These are phyloP conservation scores for Saccharomycopsis sp. DNA, from an alignment of 805 yeast species.

Conservation along the genomic window DNA sequence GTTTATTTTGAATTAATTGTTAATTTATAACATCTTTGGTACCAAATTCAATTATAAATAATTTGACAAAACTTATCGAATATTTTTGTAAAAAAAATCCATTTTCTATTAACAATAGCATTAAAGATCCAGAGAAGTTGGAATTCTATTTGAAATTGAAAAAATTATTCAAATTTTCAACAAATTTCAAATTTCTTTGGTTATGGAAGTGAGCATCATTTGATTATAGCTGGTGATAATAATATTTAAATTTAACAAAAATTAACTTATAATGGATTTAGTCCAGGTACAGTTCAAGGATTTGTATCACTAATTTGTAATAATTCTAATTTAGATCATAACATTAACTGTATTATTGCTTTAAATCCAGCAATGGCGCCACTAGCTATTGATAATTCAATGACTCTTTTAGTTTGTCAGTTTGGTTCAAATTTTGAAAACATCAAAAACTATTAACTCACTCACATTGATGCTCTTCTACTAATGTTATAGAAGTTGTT, in stretches of 20 bases:
- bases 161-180: constrained; percentile 43
- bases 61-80: not conserved
- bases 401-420: constrained; percentile 73
- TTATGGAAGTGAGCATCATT: constrained; percentile 61
- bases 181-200: constrained; percentile 63
- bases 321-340: constrained; percentile 41
- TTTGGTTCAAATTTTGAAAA: constrained; percentile 52
- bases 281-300: constrained; percentile 92
- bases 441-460: constrained; percentile 73
- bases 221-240: constrained; percentile 61
- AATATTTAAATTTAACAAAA: constrained; percentile 56
- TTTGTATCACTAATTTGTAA: constrained; percentile 69
- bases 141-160: constrained; percentile 28
- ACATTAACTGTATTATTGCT: constrained; percentile 49
- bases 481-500: constrained; percentile 87
- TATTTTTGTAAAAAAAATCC: not conserved
- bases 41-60: constrained; percentile 34
- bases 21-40: constrained; percentile 34
- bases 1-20: constrained; percentile 41
- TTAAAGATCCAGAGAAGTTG: not conserved
- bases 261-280: constrained; percentile 74
- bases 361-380: constrained; percentile 95
- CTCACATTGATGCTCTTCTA: constrained; percentile 82
- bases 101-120: not conserved
- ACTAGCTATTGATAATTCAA: constrained; percentile 58